Base-by-base conservation (phyloP, 495 filamentous ascomycete genomes). In the Tuber magnatum region DNA sequence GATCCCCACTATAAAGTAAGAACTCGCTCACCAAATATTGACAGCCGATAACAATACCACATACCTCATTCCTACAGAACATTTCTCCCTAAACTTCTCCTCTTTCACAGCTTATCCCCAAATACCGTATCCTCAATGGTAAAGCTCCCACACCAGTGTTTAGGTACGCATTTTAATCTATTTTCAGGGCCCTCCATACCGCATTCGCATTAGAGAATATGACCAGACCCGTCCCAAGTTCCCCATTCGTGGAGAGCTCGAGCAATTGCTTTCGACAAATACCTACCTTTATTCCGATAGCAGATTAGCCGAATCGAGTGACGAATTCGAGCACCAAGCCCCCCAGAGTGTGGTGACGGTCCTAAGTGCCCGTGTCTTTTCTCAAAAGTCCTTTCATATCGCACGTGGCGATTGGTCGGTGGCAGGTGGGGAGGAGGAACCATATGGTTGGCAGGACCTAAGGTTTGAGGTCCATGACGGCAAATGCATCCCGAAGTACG, bases 11-110 rank as follows among this genome's bases (percentile, higher is more conserved):
- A 61, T 61, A 61, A 61, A 61, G 51, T 61, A 7, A 4, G 28
- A 61, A 61, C 51, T 61, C 51, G 51, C 51, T 61, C 51, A 61
- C 51, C 51, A 61, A 16, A 12, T 61, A 61, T 61, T 61, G 51
- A 61, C n/a, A 28, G 22, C 51, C 51, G n/a, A 32, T 61, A 61
- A 1, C n/a, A 16, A 61, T 61, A 61, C 51, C n/a, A 61, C 51
- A 61, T 65, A 65, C 56, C 4, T 18, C 56, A 65, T 18, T 65
- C 56, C 56, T 65, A 18, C 32, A 18, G 5, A 65, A 35, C 14
- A 28, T 65, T 65, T 14, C 56, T 20, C 56, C 56, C 56, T 61
- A 35, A 65, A 16, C 28, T 18, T 35, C 56, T 35, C 56, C 56
- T 35, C 56, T 65, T 65, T 65, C 56, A 18, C 56, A 18, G 18